A percentile compares a stretch with the other conserved stretches of the same genome.
Conservation (phyloP, 139 green algal genomes). For the Pleodorina starrii region DNA sequence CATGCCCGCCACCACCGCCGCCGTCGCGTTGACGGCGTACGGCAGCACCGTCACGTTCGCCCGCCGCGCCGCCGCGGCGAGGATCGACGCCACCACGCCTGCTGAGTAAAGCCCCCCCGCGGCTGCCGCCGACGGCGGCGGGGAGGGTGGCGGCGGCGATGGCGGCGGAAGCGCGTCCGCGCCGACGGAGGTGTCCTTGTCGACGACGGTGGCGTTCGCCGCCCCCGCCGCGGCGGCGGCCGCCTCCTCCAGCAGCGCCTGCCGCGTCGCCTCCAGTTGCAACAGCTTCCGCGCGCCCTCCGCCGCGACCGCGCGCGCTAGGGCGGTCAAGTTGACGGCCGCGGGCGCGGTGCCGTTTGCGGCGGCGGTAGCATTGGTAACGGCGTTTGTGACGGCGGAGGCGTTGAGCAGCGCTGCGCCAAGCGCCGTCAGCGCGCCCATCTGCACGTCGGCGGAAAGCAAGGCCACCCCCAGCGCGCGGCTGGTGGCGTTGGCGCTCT, state of each 20-base stretch:
- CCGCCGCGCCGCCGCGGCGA: neutral
- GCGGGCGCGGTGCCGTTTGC: neutral
- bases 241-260: neutral
- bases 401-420: slow-evolving; percentile 22
- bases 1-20: neutral
- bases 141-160: neutral
- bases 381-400: neutral
- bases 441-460: slow-evolving; percentile 16
- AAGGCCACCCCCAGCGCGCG: slow-evolving; percentile 18
- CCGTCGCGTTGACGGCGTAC: slow-evolving; percentile 16
- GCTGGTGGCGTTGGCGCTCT: neutral
- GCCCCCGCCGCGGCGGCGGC: neutral
- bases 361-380: no score
- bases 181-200: no score
- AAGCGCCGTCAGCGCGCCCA: neutral
- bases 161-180: neutral
- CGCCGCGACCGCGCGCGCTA: neutral
- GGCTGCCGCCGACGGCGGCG: neutral
- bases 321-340: neutral
- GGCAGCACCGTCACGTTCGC: neutral
- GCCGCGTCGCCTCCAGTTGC: neutral
- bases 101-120: neutral
- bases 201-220: no score
- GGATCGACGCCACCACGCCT: neutral
- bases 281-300: neutral